Conservation (phyloP, 768 basidiomycete species). For the Leccinum longicurvipes region DNA sequence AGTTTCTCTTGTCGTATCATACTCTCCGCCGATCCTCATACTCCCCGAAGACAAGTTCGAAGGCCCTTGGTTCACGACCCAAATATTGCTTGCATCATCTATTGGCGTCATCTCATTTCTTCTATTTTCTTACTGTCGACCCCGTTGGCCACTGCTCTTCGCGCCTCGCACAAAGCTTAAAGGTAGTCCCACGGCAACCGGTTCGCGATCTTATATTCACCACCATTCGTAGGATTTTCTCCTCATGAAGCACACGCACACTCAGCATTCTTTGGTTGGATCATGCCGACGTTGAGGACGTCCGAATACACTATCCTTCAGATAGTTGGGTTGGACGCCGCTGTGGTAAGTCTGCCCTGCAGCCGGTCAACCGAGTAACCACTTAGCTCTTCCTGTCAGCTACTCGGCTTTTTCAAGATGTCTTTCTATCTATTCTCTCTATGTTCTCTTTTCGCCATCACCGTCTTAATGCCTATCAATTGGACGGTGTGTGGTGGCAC, state of each 20-base stretch:
- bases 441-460: conserved; percentile 76
- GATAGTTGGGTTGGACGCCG: conserved; percentile 95
- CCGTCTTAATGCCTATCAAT: conserved; percentile 94
- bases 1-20: conserved; percentile 23
- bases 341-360: conserved; percentile 64
- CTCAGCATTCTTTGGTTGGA: conserved; percentile 92
- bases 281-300: conserved; percentile 84
- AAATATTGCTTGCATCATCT: conserved; percentile 69
- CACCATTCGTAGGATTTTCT: conserved; percentile 67
- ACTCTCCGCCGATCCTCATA: conserved; percentile 2
- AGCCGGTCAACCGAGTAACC: background rate
- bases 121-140: conserved; percentile 84
- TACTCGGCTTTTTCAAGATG: conserved; percentile 94
- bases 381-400: conserved; percentile 40
- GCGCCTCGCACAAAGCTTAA: conserved; percentile 93
- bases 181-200: conserved; percentile 44
- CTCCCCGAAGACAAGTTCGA: conserved; percentile 63
- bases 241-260: conserved; percentile 90
- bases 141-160: conserved; percentile 85
- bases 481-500: conserved; percentile 61
- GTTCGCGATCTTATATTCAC: background rate
- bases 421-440: conserved; percentile 88
- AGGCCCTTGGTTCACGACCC: conserved; percentile 95
- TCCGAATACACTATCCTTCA: conserved; percentile 93
- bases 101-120: conserved; percentile 82